A percentile compares a stretch with the other conserved stretches of the same genome.
Conservation (phyloP, 345 rosid genomes). For the Murraya koenigii region DNA sequence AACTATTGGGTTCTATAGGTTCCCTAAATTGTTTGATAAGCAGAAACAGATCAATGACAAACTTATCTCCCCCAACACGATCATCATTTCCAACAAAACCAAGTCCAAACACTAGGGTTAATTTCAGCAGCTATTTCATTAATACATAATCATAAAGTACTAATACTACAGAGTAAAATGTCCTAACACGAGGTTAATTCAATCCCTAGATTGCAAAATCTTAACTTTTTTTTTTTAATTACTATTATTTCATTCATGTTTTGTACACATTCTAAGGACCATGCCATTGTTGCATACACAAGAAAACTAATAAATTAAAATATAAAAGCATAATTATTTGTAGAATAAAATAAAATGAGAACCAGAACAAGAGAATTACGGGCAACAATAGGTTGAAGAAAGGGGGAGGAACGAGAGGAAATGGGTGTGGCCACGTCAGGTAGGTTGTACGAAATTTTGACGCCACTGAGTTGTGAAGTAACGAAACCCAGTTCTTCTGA, state of each 20-base stretch:
- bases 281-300: neutral
- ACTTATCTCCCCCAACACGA: neutral
- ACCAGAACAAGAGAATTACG: constrained; percentile 36
- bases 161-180: neutral
- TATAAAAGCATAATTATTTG: neutral
- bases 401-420: constrained; percentile 37
- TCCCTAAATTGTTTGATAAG: neutral
- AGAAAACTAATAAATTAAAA: neutral
- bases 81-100: neutral
- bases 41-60: neutral
- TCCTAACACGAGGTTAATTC: neutral
- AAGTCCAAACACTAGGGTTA: neutral
- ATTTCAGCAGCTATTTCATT: neutral
- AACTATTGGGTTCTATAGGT: neutral
- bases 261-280: neutral
- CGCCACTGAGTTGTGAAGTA: constrained; percentile 64
- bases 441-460: constrained; percentile 43
- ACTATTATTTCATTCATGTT: neutral
- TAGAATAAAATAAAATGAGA: neutral
- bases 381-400: constrained; percentile 63
- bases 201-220: neutral
- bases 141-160: neutral
- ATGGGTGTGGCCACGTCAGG: constrained; percentile 24
- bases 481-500: constrained; percentile 46
- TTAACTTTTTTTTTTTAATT: no score